Evolutionary conservation across 805 yeast species (phyloP).

Genomic region (Isabelozyma gotoi): DNA sequence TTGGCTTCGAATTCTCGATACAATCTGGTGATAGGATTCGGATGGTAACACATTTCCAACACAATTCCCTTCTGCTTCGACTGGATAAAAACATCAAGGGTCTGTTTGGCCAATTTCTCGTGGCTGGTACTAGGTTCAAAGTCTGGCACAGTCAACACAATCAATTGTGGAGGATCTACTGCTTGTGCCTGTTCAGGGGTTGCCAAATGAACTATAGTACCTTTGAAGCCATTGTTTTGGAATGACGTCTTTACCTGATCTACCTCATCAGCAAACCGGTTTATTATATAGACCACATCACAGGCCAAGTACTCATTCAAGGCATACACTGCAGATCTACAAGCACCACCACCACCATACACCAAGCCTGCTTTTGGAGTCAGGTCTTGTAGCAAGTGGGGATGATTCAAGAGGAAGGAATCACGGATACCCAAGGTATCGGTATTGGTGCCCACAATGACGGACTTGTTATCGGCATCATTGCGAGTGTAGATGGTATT

Average conservation of each 20-base stretch:
- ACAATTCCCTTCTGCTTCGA: slow-evolving; percentile 20
- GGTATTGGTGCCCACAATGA: slow-evolving; percentile 28
- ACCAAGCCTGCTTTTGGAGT: slow-evolving; percentile 23
- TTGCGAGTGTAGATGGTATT: slow-evolving; percentile 29
- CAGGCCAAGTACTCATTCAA: slow-evolving; percentile 24
- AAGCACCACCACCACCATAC: slow-evolving; percentile 37
- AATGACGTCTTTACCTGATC: slow-evolving; percentile 16
- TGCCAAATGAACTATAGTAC: slow-evolving; percentile 23
- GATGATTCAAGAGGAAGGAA: slow-evolving; percentile 17
- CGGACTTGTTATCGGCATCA: slow-evolving; percentile 8
- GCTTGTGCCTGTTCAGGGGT: slow-evolving; percentile 21
- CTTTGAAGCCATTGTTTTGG: slow-evolving; percentile 19
- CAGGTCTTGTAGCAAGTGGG: slow-evolving; percentile 1
- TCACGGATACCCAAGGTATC: slow-evolving; percentile 32
- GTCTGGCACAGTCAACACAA: slow-evolving; percentile 30
- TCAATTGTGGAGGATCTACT: slow-evolving; percentile 15
- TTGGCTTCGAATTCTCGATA: slow-evolving; percentile 18
- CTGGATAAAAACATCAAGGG: slow-evolving; percentile 25
- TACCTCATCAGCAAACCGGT: slow-evolving; percentile 26
- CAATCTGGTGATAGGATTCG: slow-evolving; percentile 22
- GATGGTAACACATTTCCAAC: slow-evolving; percentile 36
- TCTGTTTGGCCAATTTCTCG: slow-evolving; percentile 22
- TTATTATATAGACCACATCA: slow-evolving; percentile 24
- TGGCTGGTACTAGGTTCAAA: slow-evolving; percentile 19
- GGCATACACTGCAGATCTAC: slow-evolving; percentile 31